phyloP scores from a whole-genome alignment of 163 green algal genomes.

The Coccomyxa subellipsoidea region DNA sequence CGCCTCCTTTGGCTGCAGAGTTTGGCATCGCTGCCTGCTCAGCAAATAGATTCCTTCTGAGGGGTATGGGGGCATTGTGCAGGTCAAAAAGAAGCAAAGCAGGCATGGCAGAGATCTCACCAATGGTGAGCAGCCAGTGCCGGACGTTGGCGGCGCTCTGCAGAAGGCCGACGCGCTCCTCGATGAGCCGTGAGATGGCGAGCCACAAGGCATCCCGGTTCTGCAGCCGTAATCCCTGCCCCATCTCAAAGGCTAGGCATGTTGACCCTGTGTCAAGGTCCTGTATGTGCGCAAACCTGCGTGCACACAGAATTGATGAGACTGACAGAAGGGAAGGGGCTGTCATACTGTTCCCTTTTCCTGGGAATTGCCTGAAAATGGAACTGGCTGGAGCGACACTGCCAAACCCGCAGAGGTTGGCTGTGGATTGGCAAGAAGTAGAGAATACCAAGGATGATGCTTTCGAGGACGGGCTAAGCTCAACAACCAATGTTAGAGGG shows the following conservation, averaged over 20 bases:
- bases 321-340: background rate
- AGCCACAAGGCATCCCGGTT: background rate
- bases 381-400: too few species aligned
- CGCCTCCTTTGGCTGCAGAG: too few species aligned
- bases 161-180: slow-evolving; percentile 40
- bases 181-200: slow-evolving; percentile 44
- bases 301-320: slow-evolving; percentile 14
- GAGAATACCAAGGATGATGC: too few species aligned
- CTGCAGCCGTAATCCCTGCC: slow-evolving; percentile 5
- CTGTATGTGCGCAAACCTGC: slow-evolving; percentile 58
- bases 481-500: too few species aligned
- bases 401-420: too few species aligned
- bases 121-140: slow-evolving; percentile 47
- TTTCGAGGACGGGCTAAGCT: too few species aligned
- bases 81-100: background rate
- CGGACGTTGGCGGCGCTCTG: slow-evolving; percentile 40
- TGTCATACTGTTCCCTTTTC: too few species aligned
- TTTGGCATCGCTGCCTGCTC: too few species aligned
- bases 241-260: slow-evolving; percentile 30
- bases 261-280: slow-evolving; percentile 36
- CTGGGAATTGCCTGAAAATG: too few species aligned
- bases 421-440: too few species aligned
- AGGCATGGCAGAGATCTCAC: background rate
- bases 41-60: background rate
- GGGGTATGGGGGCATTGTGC: background rate